Percentiles rank a stretch among this genome's conserved stretches.
These are phyloP conservation scores for Nothophytophthora sp. DNA, from an alignment of 352 stramenopile species.

Conservation along the genomic window DNA sequence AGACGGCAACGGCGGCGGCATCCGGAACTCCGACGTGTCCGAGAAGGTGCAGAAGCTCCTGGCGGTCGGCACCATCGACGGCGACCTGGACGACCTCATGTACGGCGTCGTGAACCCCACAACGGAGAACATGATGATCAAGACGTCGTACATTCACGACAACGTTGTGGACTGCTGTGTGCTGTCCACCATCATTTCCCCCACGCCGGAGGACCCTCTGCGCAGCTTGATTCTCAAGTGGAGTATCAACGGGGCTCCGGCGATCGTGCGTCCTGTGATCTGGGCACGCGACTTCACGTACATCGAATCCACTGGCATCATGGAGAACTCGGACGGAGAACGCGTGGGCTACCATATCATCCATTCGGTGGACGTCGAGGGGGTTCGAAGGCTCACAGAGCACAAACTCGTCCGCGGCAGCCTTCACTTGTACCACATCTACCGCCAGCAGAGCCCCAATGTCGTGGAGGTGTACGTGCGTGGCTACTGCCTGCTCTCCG, in stretches of 20 bases:
- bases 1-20: too few species aligned
- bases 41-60: constrained; percentile 12
- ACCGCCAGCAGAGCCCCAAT: constrained; percentile 3
- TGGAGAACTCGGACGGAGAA: constrained; percentile 1
- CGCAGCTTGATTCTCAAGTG: constrained; percentile 20
- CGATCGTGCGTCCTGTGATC: constrained; percentile 1
- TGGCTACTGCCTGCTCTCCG: constrained; percentile 7
- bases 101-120: constrained; percentile 15
- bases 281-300: constrained; percentile 9
- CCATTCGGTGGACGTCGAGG: constrained; percentile 11
- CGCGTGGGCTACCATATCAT: constrained; percentile 15
- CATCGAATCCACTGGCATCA: constrained; percentile 16
- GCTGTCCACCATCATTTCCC: constrained; percentile 14
- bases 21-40: too few species aligned
- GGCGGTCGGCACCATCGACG: constrained; percentile 6
- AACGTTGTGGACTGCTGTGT: constrained; percentile 15
- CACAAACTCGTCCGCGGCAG: constrained; percentile 9
- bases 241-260: constrained; percentile 8
- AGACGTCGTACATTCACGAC: constrained; percentile 19
- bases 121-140: constrained; percentile 15
- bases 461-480: constrained; percentile 17
- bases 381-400: constrained; percentile 7
- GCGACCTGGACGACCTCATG: constrained; percentile 15
- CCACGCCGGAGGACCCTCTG: constrained; percentile 17
- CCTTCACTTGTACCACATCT: constrained; percentile 13